A percentile compares a stretch with the other conserved stretches of the same genome.
Conservation (phyloP, 1,139 yeast species). For the Saccharomyces hybrid region DNA sequence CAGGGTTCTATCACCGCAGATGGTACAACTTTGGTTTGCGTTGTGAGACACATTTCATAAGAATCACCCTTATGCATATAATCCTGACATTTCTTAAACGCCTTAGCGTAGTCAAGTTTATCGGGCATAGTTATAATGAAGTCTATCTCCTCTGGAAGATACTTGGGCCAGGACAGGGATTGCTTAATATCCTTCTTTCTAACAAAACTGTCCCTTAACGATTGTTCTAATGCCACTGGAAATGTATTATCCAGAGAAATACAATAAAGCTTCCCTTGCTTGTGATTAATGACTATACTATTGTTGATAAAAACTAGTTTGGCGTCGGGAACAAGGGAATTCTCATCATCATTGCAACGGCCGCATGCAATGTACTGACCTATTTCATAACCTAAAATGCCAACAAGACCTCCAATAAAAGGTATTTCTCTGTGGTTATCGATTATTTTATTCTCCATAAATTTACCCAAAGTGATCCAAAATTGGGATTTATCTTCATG, state of each 20-base stretch:
- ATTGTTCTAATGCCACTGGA: constrained; percentile 13
- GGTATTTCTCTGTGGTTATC: constrained; percentile 40
- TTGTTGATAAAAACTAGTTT: constrained; percentile 68
- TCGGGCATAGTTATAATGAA: constrained; percentile 43
- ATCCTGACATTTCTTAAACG: constrained; percentile 60
- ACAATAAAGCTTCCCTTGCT: constrained; percentile 43
- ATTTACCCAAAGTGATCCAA: constrained; percentile 39
- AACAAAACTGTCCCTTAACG: constrained; percentile 2
- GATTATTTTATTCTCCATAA: constrained; percentile 37
- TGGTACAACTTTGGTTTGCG: constrained; percentile 56
- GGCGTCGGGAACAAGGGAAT: constrained; percentile 48
- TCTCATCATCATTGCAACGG: constrained; percentile 25
- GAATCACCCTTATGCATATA: constrained; percentile 78
- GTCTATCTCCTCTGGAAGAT: constrained; percentile 18
- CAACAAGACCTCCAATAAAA: constrained; percentile 84
- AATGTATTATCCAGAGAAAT: constrained; percentile 41
- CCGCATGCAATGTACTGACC: constrained; percentile 42
- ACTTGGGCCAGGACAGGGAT: constrained; percentile 13
- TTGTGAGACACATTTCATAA: constrained; percentile 87
- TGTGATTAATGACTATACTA: constrained; percentile 49
- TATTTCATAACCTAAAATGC: constrained; percentile 81
- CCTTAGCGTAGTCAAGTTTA: constrained; percentile 45
- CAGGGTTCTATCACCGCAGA: constrained; percentile 51
- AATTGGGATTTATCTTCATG: constrained; percentile 22
- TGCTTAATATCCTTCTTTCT: constrained; percentile 1